A percentile compares a stretch with the other conserved stretches of the same genome.
Evolutionary conservation across 306 rosid species (phyloP).

Genomic region (Acacia melanoxylon): DNA sequence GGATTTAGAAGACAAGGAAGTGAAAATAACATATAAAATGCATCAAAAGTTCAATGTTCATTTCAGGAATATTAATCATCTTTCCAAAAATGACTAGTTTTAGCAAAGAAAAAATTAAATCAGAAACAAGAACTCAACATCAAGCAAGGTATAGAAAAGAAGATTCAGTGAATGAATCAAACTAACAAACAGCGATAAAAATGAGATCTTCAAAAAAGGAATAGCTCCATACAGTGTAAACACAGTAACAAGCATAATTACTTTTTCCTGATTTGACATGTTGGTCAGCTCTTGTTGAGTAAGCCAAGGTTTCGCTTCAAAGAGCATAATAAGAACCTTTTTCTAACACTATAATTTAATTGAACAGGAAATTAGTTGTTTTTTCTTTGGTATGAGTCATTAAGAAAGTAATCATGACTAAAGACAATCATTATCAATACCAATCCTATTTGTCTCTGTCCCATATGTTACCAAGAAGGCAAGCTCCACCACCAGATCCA

Average conservation of each 20-base stretch:
- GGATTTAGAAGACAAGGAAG: slow-evolving; percentile 25
- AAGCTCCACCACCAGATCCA: slow-evolving; percentile 2
- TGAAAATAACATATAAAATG: slow-evolving; percentile 25
- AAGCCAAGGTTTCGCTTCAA: slow-evolving; percentile 18
- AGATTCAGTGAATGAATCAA: slow-evolving; percentile 3
- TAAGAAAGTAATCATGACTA: slow-evolving; percentile 28
- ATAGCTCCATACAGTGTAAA: neutral
- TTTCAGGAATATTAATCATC: slow-evolving; percentile 18
- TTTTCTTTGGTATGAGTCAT: neutral
- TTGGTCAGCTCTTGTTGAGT: neutral
- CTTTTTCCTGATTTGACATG: slow-evolving; percentile 3
- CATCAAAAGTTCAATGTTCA: slow-evolving; percentile 8
- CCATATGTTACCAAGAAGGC: neutral
- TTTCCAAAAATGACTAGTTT: slow-evolving; percentile 21
- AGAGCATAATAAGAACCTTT: neutral
- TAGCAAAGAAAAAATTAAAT: neutral
- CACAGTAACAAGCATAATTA: slow-evolving; percentile 18
- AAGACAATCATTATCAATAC: slow-evolving; percentile 14
- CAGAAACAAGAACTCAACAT: neutral
- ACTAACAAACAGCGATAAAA: neutral
- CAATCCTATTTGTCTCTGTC: slow-evolving; percentile 14
- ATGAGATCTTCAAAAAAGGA: neutral
- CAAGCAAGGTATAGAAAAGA: slow-evolving; percentile 10
- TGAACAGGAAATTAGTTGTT: slow-evolving; percentile 16
- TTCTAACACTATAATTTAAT: neutral